Evolutionary conservation across 1,139 yeast species (phyloP), one percentile per base, ranked within the genome.

Genomic region (Kazachstania sp.): DNA sequence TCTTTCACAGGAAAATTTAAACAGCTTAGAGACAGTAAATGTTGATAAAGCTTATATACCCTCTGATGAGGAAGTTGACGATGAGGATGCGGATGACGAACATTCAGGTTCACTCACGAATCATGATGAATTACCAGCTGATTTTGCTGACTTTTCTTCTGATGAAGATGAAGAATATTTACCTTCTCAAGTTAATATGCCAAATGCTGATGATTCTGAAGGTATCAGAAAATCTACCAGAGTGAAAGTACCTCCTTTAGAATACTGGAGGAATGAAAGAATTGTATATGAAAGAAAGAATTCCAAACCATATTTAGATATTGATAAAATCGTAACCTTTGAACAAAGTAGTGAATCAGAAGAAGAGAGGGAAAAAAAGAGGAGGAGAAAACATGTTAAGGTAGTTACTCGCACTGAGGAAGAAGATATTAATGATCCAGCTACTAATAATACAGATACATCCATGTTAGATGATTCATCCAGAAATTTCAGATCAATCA

Each of bases 191-290:
- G n/a, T 15, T 7, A 30, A 40, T 13, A 16, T 16, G 0, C 5
- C 30, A 13, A 12, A 9, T 50, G 16, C 57, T 4, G 52, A 56
- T 34, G 36, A 15, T 6, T 8, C 30, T 7, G 15, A 19, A 9
- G 59, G 60, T 16, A 36, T 55, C 11, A 55, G 85, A 51, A 67
- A 78, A 52, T 84, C 95, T 0, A 72, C 73, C 40, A 73, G 96
- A 58, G 75, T 78, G 0, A 76, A 77, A 54, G 74, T 85, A 7
- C 78, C 83, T 2, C 95, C 95, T 0, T 69, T 87, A 53, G 92
- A 88, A 11, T 85, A 74, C 61, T 87, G 97, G 96, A 77, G 86
- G 63, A 85, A 84, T 60, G 96, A 88, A 64, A 72, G 81, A 50
- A 76, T 84, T 36, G 77, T 85, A 1, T 86, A 83, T 58, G 75